These are phyloP conservation scores for Kuraishia borneana DNA, from an alignment of 805 yeast species.

Conservation along the genomic window DNA sequence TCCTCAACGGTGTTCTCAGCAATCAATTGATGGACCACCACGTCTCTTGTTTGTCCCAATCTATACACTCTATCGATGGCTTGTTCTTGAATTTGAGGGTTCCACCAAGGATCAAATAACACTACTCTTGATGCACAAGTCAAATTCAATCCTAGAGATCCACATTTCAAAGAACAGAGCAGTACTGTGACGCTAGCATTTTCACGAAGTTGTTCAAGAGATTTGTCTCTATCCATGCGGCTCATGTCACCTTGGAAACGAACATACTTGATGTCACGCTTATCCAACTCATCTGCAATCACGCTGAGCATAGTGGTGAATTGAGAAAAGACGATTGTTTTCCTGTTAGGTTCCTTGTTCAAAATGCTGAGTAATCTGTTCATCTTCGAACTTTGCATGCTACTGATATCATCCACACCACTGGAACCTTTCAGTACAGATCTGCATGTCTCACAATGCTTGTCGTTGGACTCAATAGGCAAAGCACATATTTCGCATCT, in stretches of 20 bases:
- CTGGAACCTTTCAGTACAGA: constrained; percentile 7
- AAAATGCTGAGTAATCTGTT: constrained; percentile 21
- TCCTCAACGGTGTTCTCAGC: constrained; percentile 28
- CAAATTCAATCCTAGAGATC: constrained; percentile 32
- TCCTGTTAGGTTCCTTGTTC: constrained; percentile 18
- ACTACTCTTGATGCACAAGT: constrained; percentile 30
- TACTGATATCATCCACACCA: constrained; percentile 2
- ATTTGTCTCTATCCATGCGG: constrained; percentile 15
- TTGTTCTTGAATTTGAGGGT: constrained; percentile 37
- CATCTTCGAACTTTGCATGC: constrained; percentile 21
- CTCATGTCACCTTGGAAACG: constrained; percentile 25
- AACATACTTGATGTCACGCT: constrained; percentile 18
- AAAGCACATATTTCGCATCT: constrained; percentile 13
- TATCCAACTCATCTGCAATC: constrained; percentile 16
- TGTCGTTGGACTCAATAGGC: constrained; percentile 5
- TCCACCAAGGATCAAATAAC: constrained; percentile 38
- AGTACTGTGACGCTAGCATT: constrained; percentile 18
- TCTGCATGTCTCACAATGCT: constrained; percentile 8
- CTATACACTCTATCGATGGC: constrained; percentile 42
- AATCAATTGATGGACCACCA: constrained; percentile 31
- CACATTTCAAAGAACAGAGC: constrained; percentile 31
- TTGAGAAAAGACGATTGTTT: constrained; percentile 35
- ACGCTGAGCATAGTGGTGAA: constrained; percentile 23
- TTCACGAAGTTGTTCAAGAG: constrained; percentile 16
- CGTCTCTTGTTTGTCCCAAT: constrained; percentile 27